These are phyloP conservation scores for Tetraselmis striata DNA, from an alignment of 139 green algal species.

Conservation along the genomic window DNA sequence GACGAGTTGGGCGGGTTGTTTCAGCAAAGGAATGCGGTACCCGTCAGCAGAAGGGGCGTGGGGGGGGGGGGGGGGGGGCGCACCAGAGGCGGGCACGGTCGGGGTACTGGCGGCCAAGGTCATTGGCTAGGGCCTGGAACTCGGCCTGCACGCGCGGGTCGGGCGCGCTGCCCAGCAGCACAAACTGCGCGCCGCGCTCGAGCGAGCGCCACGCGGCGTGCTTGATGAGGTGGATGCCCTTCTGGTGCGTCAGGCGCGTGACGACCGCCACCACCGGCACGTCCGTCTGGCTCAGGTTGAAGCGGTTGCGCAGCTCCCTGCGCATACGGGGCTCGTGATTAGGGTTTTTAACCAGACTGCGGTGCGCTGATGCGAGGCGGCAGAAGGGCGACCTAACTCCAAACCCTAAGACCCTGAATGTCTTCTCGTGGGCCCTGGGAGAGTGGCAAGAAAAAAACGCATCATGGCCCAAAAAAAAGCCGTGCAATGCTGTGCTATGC, in stretches of 20 bases:
- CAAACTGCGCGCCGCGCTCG: conserved; percentile 89
- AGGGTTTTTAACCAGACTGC: conserved; percentile 9
- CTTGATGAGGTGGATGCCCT: conserved; percentile 68
- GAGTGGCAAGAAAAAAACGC: no score
- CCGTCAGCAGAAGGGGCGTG: no score
- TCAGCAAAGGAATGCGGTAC: no score
- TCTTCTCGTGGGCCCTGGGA: no score
- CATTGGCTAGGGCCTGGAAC: conserved; percentile 68
- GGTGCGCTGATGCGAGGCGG: conserved; percentile 33
- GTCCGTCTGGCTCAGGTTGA: conserved; percentile 53
- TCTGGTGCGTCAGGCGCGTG: conserved; percentile 82
- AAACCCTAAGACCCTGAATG: conserved; percentile 42
- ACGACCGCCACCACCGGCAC: conserved; percentile 72
- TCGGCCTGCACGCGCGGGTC: conserved; percentile 75
- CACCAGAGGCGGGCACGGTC: conserved; percentile 69
- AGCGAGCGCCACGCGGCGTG: conserved; percentile 14
- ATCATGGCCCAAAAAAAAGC: no score
- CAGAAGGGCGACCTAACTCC: conserved; percentile 29
- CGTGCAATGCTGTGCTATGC: no score
- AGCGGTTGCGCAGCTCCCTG: conserved; percentile 45
- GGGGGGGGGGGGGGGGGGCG: not conserved
- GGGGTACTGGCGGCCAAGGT: conserved; percentile 63
- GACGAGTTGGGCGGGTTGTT: no score
- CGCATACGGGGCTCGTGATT: conserved; percentile 11
- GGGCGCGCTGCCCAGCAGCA: conserved; percentile 90